A percentile compares a stretch with the other conserved stretches of the same genome.
phyloP scores from a whole-genome alignment of 371 early-diverging fungal genomes.

The Mortierella sp. region DNA sequence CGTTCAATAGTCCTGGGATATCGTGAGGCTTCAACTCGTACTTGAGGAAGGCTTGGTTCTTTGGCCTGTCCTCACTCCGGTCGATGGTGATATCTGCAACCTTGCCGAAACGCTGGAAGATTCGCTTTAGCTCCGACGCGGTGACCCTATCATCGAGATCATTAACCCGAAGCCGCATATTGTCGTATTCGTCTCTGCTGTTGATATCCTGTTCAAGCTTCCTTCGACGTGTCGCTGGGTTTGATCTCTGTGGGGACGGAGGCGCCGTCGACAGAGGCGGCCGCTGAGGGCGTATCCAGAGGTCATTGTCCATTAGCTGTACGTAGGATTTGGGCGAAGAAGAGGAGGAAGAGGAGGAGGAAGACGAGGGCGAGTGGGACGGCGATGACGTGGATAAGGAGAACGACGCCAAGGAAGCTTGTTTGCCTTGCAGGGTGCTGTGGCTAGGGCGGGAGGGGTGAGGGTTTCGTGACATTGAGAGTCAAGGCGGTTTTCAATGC shows the following conservation, averaged over 20 bases:
- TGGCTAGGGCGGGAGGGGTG: neutral
- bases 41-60: constrained; percentile 1
- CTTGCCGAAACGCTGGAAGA: constrained; percentile 17
- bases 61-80: neutral
- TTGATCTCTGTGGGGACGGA: neutral
- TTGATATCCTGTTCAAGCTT: constrained; percentile 5
- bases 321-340: too few species aligned
- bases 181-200: neutral
- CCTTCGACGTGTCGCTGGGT: neutral
- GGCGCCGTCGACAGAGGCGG: neutral
- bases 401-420: neutral
- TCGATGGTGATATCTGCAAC: constrained; percentile 24
- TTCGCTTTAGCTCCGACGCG: constrained; percentile 8
- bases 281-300: neutral
- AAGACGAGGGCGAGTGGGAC: neutral
- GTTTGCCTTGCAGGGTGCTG: too few species aligned
- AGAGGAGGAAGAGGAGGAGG: neutral
- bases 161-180: constrained; percentile 10
- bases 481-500: too few species aligned
- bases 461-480: neutral
- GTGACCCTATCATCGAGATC: constrained; percentile 4
- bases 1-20: constrained; percentile 11
- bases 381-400: neutral
- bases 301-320: neutral
- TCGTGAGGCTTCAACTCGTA: constrained; percentile 11